Base-by-base conservation (phyloP, 495 filamentous ascomycete species). In the Friedmanniomyces simplex region DNA sequence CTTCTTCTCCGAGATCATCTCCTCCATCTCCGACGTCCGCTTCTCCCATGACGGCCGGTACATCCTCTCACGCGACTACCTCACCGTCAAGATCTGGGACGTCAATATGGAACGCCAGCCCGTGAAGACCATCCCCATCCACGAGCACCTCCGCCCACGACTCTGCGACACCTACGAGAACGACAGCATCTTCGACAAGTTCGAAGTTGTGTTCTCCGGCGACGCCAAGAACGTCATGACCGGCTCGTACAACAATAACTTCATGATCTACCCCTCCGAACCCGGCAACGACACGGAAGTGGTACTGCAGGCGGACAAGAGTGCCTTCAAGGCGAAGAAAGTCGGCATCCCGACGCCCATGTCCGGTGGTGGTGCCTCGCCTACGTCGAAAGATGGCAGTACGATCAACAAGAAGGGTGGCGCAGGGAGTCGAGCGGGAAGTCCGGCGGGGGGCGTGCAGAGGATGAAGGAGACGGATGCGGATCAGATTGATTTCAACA, bases 401-500 rank as follows among this genome's bases (percentile, higher is more conserved):
- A 80, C 81, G 55, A 81, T 79, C 54, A 86, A 86, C 30, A 28
- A 28, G 69, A 95, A 95, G 79, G 58, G 63, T 11, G 84, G 85
- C 34, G 28, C 28, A 10, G 28, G 28, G 28, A 91, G 87, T 48
- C 76, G 93, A 71, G 88, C 91, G 41, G 86, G 86, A 55, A 96
- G 91, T 68, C 93, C 93, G 54, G 91, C 91, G 14, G 86, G 83
- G 45, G 84, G 84, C 36, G 77, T 79, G 45, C 88, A 89, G 64
- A 81, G 93, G 53, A 98, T 98, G 93, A 82, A 96, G 76, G 93
- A 98, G 77, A 98, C 94, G 51, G 93, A 98, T 72, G 93, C 93
- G 60, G 93, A 98, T 71, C 91, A 96, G 75, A 98, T 98, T 73
- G 93, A 98, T 70, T 98, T 97, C 76, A 97, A 98, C 79, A 98